Evolutionary conservation across 2,329 filamentous ascomycete species (phyloP).

Genomic region (Sarocladiaceae sp.): DNA sequence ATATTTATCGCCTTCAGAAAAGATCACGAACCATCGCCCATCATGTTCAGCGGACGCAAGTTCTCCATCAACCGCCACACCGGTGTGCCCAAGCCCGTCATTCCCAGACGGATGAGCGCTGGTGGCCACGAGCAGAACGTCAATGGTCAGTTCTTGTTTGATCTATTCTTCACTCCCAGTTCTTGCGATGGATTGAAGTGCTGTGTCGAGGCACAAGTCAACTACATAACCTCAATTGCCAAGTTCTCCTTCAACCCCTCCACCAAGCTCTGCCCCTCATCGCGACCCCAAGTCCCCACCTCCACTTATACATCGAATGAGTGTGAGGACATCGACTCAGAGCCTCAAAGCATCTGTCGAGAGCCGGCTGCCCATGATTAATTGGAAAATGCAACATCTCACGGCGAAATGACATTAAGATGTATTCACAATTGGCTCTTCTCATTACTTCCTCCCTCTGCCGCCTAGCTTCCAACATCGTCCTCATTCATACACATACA

Average conservation of each 20-base stretch:
- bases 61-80: constrained; percentile 66
- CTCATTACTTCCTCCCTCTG: too few species aligned
- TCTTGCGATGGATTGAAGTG: neutral
- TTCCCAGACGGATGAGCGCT: constrained; percentile 48
- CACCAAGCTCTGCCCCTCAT: constrained; percentile 4
- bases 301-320: neutral
- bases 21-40: constrained; percentile 7
- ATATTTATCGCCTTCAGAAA: too few species aligned
- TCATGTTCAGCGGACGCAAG: constrained; percentile 50
- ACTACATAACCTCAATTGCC: neutral
- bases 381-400: too few species aligned
- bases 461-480: neutral
- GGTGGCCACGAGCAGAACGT: constrained; percentile 51
- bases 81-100: constrained; percentile 50
- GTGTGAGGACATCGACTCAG: neutral
- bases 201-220: neutral
- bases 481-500: neutral
- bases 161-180: neutral
- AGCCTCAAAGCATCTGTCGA: too few species aligned
- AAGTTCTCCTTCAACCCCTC: neutral
- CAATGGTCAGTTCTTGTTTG: constrained; percentile 42
- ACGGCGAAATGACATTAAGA: too few species aligned
- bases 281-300: neutral
- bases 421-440: too few species aligned
- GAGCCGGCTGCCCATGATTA: too few species aligned